phyloP scores from a whole-genome alignment of 306 rosid genomes.

The Oxytropis ochrocephala region DNA sequence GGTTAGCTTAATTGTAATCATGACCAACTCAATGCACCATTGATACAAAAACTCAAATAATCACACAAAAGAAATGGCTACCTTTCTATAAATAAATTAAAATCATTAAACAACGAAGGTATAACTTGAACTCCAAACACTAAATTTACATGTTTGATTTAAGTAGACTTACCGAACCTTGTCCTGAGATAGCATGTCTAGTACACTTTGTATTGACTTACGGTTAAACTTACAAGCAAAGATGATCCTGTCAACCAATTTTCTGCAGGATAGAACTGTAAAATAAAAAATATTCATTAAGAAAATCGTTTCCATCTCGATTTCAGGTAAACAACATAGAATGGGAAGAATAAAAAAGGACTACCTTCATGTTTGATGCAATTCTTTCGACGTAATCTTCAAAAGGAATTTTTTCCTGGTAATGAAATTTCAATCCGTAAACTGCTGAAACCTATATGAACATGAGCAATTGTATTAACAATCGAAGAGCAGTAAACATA shows the following conservation, averaged over 20 bases:
- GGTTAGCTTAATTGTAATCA: slow-evolving; percentile 14
- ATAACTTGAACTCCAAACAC: slow-evolving; percentile 13
- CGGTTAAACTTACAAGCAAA: slow-evolving; percentile 60
- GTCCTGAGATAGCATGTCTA: slow-evolving; percentile 68
- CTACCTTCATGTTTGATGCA: slow-evolving; percentile 78
- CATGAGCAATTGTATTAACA: slow-evolving; percentile 33
- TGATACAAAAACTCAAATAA: slow-evolving; percentile 2
- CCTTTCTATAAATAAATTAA: neutral
- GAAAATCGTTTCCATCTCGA: neutral
- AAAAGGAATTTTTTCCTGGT: slow-evolving; percentile 80
- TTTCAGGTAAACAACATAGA: neutral
- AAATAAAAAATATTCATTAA: slow-evolving; percentile 21
- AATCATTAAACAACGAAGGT: neutral
- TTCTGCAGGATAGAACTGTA: slow-evolving; percentile 82
- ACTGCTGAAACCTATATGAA: slow-evolving; percentile 79
- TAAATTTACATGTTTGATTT: slow-evolving; percentile 12
- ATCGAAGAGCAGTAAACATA: neutral
- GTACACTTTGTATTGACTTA: slow-evolving; percentile 46
- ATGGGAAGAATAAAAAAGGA: neutral
- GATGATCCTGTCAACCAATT: slow-evolving; percentile 86
- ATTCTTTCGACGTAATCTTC: slow-evolving; percentile 51
- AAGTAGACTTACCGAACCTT: slow-evolving; percentile 56
- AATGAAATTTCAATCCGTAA: slow-evolving; percentile 85
- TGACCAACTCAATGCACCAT: neutral
- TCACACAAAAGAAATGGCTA: neutral